Percentiles rank a stretch among this genome's conserved stretches.
Conservation (phyloP, 2,329 filamentous ascomycete species). For the Zymoseptoria tritici region DNA sequence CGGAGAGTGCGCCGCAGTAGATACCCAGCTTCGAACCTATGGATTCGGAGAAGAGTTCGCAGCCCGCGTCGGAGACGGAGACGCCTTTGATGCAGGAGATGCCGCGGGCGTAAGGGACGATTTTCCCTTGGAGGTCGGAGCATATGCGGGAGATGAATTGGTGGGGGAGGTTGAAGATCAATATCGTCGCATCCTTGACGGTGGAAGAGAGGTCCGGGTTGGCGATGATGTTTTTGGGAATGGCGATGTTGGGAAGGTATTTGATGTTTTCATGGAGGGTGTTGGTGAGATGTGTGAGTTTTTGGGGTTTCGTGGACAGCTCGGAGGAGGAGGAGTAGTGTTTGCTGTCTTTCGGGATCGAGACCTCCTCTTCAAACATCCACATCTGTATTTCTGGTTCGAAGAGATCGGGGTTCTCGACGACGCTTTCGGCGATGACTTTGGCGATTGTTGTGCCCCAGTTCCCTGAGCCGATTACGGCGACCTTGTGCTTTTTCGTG, state of each 20-base stretch:
- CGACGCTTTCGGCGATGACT: constrained; percentile 89
- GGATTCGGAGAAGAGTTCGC: constrained; percentile 87
- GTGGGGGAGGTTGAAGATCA: constrained; percentile 94
- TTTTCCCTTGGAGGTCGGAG: constrained; percentile 75
- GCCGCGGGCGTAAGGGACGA: constrained; percentile 82
- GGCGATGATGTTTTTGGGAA: constrained; percentile 76
- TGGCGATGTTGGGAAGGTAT: constrained; percentile 81
- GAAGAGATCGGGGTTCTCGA: constrained; percentile 69
- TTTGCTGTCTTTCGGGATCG: constrained; percentile 61
- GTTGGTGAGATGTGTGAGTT: constrained; percentile 90
- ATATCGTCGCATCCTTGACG: constrained; percentile 75
- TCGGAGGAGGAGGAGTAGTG: constrained; percentile 59
- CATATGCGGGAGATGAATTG: constrained; percentile 90
- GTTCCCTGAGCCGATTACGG: constrained; percentile 91
- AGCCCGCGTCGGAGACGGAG: constrained; percentile 76
- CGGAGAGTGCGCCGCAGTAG: constrained; percentile 91
- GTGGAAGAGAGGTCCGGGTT: constrained; percentile 74
- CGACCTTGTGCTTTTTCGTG: constrained; percentile 80
- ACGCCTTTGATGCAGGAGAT: constrained; percentile 99
- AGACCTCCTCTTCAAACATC: constrained; percentile 92
- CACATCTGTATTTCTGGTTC: constrained; percentile 94
- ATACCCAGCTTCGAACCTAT: constrained; percentile 88
- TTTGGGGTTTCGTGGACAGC: constrained; percentile 61
- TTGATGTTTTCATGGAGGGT: constrained; percentile 91
- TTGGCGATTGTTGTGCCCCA: constrained; percentile 98